Percentiles rank a stretch among this genome's conserved stretches.
These are phyloP conservation scores for Candida adriatica DNA, from an alignment of 805 yeast genomes.

Conservation along the genomic window DNA sequence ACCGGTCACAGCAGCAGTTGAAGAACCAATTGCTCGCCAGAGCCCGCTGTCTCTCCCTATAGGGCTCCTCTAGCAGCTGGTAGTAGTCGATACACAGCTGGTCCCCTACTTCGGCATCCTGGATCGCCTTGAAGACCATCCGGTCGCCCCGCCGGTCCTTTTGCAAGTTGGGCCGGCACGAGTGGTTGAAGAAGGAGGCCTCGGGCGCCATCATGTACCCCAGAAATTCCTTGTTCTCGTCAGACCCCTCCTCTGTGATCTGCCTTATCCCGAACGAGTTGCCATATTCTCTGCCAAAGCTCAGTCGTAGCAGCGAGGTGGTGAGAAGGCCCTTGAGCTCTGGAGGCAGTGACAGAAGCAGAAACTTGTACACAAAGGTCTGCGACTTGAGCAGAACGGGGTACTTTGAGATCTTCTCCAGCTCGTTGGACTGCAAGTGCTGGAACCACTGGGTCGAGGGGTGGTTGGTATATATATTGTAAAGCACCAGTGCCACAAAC, in stretches of 20 bases:
- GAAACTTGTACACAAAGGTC: slow-evolving; percentile 39
- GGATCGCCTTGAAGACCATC: slow-evolving; percentile 36
- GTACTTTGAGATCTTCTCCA: slow-evolving; percentile 35
- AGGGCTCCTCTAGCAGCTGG: slow-evolving; percentile 36
- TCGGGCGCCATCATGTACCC: slow-evolving; percentile 57
- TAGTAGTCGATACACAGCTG: slow-evolving; percentile 60
- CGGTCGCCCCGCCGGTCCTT: slow-evolving; percentile 35
- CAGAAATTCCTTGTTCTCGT: slow-evolving; percentile 45
- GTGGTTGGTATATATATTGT: slow-evolving; percentile 22
- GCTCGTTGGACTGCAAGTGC: slow-evolving; percentile 45
- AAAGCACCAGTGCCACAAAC: slow-evolving; percentile 36
- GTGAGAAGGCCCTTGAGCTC: slow-evolving; percentile 31
- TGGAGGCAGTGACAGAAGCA: slow-evolving; percentile 33
- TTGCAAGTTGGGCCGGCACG: slow-evolving; percentile 50
- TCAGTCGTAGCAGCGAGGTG: slow-evolving; percentile 33
- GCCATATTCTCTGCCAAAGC: slow-evolving; percentile 54
- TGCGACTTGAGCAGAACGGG: slow-evolving; percentile 45
- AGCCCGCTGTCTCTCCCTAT: slow-evolving; percentile 33
- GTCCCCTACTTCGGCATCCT: slow-evolving; percentile 34
- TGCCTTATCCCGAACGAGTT: slow-evolving; percentile 72
- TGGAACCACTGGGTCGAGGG: slow-evolving; percentile 26
- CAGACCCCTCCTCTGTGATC: slow-evolving; percentile 25
- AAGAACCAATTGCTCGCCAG: slow-evolving; percentile 54
- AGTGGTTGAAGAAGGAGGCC: slow-evolving; percentile 64
- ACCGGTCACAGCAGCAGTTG: slow-evolving; percentile 44